These are phyloP conservation scores for Calonectria hongkongensis DNA, from an alignment of 2,329 filamentous ascomycete species.

Conservation along the genomic window DNA sequence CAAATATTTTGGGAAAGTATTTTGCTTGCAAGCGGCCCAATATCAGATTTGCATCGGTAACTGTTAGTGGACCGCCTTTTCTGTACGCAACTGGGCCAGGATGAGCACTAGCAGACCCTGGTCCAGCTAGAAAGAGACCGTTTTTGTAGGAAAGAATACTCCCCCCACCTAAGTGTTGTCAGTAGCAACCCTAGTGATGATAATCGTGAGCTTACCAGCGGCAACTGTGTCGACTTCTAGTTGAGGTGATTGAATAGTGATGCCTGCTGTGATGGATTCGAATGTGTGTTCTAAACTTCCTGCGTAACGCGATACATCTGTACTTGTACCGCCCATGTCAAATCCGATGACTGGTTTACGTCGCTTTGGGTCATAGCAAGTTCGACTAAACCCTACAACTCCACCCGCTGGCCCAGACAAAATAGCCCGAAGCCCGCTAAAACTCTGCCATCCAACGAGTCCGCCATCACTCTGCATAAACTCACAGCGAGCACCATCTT, in stretches of 20 bases:
- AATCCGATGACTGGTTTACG: conserved; percentile 84
- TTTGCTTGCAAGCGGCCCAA: conserved; percentile 76
- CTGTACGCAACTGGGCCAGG: conserved; percentile 84
- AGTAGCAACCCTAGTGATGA: neutral
- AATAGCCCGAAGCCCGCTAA: conserved; percentile 82
- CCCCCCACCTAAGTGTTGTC: conserved; percentile 82
- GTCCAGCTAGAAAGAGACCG: conserved; percentile 83
- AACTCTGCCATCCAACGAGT: conserved; percentile 73
- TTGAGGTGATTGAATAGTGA: conserved; percentile 86
- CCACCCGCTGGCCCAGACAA: conserved; percentile 84
- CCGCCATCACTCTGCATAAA: conserved; percentile 72
- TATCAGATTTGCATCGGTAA: conserved; percentile 83
- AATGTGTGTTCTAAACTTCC: conserved; percentile 70
- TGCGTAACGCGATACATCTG: conserved; percentile 82
- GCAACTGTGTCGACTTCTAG: conserved; percentile 83
- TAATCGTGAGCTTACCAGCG: conserved; percentile 3
- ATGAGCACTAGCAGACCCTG: conserved; percentile 81
- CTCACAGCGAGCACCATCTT: conserved; percentile 37
- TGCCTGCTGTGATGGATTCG: conserved; percentile 85
- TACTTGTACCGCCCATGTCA: conserved; percentile 82
- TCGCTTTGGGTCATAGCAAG: conserved; percentile 80
- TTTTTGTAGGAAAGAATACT: conserved; percentile 82
- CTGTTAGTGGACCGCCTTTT: conserved; percentile 81
- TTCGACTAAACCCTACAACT: conserved; percentile 84
- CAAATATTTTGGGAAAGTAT: conserved; percentile 84